A percentile compares a stretch with the other conserved stretches of the same genome.
phyloP scores from a whole-genome alignment of 2,329 filamentous ascomycete genomes.

The Fusarium marasasianum region DNA sequence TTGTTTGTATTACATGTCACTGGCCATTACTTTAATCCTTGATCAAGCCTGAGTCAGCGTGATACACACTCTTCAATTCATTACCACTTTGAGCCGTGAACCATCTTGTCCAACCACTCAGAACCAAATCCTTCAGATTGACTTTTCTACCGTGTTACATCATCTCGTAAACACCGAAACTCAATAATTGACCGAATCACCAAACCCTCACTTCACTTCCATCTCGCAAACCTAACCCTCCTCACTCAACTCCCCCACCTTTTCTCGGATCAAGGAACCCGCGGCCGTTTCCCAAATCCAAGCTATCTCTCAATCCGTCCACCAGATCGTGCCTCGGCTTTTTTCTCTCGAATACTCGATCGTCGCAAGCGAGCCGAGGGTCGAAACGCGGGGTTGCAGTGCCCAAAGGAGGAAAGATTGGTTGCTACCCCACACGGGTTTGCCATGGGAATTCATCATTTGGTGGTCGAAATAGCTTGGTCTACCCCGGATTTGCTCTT shows the following conservation, averaged over 20 bases:
- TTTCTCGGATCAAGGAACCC: neutral
- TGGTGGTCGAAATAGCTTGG: neutral
- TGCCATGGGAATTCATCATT: neutral
- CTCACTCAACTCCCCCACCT: neutral
- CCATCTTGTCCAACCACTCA: neutral
- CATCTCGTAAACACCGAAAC: neutral
- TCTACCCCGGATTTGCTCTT: slow-evolving; percentile 15
- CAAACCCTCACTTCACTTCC: neutral
- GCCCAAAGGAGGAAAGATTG: slow-evolving; percentile 24
- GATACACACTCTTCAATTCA: neutral
- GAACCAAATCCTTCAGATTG: neutral
- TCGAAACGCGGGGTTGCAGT: slow-evolving; percentile 22
- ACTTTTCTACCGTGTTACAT: neutral
- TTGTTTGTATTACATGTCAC: neutral
- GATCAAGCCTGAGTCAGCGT: neutral
- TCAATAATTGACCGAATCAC: neutral
- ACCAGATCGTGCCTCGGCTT: slow-evolving; percentile 23
- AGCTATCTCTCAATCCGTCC: neutral
- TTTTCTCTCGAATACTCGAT: neutral
- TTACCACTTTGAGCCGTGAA: neutral
- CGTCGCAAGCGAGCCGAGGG: slow-evolving; percentile 9
- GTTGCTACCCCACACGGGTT: slow-evolving; percentile 15
- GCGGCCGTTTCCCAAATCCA: neutral
- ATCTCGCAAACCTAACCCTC: neutral
- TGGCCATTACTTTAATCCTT: neutral